Conservation (phyloP, 371 early-diverging fungal species). For the Mucor irregularis region DNA sequence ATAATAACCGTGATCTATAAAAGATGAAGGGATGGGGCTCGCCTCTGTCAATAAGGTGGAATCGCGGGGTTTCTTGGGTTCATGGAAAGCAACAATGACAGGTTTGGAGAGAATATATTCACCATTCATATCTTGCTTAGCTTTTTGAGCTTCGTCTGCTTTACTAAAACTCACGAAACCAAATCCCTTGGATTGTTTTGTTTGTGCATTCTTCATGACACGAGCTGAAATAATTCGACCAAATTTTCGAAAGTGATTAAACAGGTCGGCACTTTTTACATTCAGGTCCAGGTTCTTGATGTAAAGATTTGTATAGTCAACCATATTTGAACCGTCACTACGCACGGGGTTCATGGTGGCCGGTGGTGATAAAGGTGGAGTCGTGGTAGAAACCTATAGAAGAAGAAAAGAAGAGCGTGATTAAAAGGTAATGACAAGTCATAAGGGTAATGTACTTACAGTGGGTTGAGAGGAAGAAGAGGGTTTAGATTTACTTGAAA, state of each 20-base stretch:
- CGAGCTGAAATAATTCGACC: constrained; percentile 56
- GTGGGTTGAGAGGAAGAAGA: background rate
- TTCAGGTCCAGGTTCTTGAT: constrained; percentile 56
- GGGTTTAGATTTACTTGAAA: background rate
- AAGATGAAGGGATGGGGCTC: background rate
- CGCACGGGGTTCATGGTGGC: background rate
- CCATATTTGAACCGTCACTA: constrained; percentile 5
- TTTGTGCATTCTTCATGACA: constrained; percentile 47
- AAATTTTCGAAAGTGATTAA: constrained; percentile 45
- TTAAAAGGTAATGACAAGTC: no score
- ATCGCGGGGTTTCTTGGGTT: constrained; percentile 45
- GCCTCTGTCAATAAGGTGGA: no score
- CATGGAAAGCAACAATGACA: constrained; percentile 47
- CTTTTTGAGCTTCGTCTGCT: constrained; percentile 41
- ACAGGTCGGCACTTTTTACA: constrained; percentile 48
- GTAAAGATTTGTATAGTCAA: constrained; percentile 50
- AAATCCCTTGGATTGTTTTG: constrained; percentile 49
- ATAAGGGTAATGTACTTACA: no score
- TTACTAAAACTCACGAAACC: constrained; percentile 51
- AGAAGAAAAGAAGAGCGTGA: no score
- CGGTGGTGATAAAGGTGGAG: background rate
- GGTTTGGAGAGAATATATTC: constrained; percentile 37
- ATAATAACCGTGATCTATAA: background rate
- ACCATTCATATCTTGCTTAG: constrained; percentile 42
- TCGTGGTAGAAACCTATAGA: background rate